A percentile compares a stretch with the other conserved stretches of the same genome.
phyloP scores from a whole-genome alignment of 768 basidiomycete species.

The Tulasnella sp. region DNA sequence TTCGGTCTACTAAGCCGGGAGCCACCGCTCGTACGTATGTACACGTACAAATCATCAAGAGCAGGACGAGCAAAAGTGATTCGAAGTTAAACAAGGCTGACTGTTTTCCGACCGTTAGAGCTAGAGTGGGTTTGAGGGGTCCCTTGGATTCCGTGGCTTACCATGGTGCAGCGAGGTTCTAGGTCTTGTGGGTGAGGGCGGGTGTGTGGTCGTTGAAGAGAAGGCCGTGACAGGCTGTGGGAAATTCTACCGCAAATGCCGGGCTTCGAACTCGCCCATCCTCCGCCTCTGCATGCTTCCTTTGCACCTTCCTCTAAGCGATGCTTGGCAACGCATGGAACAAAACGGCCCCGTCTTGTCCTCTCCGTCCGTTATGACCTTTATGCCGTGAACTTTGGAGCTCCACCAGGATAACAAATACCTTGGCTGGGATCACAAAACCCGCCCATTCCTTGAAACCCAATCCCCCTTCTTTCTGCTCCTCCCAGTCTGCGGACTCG shows the following conservation, averaged over 20 bases:
- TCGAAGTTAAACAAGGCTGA: conserved; percentile 98
- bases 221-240: neutral
- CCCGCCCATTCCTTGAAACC: neutral
- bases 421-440: neutral
- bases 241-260: neutral
- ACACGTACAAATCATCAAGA: conserved; percentile 93
- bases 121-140: neutral
- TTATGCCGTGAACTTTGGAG: neutral
- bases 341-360: neutral
- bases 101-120: conserved; percentile 31
- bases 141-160: neutral
- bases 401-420: neutral
- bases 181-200: neutral
- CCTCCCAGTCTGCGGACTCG: no score
- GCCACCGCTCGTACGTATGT: conserved; percentile 88
- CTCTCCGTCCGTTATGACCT: neutral
- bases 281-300: neutral
- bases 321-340: neutral
- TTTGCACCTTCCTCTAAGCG: neutral
- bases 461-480: neutral
- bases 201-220: neutral
- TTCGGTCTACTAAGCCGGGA: conserved; percentile 83
- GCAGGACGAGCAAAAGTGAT: conserved; percentile 85
- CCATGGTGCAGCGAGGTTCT: neutral
- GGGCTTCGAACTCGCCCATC: neutral